Evolutionary conservation across 2,329 filamentous ascomycete species (phyloP).

Genomic region (Mycocentrospora acerina): DNA sequence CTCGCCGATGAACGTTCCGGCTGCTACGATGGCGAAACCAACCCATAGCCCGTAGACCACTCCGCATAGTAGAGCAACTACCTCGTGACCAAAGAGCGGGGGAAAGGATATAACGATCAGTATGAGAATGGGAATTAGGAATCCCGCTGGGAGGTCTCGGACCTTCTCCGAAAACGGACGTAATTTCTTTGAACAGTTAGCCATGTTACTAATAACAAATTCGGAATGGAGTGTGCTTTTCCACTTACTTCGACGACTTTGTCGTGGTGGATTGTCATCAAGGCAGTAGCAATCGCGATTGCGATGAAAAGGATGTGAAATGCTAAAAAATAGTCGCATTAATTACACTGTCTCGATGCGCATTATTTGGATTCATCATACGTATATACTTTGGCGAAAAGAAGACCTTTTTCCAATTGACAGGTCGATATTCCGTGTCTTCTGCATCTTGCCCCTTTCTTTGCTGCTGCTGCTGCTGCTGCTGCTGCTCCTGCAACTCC

Average conservation of each 20-base stretch:
- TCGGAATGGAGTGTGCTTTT: not conserved
- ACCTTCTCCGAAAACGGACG: conserved; percentile 39
- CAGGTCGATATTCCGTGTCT: conserved; percentile 35
- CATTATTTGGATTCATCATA: no score
- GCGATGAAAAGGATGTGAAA: conserved; percentile 34
- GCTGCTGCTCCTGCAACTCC: conserved; percentile 20
- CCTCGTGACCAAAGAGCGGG: conserved; percentile 38
- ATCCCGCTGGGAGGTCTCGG: conserved; percentile 37
- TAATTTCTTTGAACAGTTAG: conserved; percentile 24
- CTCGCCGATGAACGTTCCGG: conserved; percentile 39
- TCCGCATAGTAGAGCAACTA: conserved; percentile 37
- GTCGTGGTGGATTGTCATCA: conserved; percentile 34
- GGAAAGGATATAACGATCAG: conserved; percentile 39
- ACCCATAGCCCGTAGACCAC: conserved; percentile 39
- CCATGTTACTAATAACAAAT: not conserved
- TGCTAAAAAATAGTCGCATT: no score
- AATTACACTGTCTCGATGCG: no score
- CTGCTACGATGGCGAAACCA: conserved; percentile 36
- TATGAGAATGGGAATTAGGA: conserved; percentile 38
- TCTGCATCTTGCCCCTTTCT: conserved; percentile 13
- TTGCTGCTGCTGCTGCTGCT: conserved; percentile 15
- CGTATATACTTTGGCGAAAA: conserved; percentile 39
- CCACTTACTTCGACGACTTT: conserved; percentile 32
- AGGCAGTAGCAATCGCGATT: conserved; percentile 27
- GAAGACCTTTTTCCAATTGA: conserved; percentile 39